Percentiles rank a stretch among this genome's conserved stretches.
phyloP scores from a whole-genome alignment of 106 monocot genomes.

The Platanthera zijinensis region DNA sequence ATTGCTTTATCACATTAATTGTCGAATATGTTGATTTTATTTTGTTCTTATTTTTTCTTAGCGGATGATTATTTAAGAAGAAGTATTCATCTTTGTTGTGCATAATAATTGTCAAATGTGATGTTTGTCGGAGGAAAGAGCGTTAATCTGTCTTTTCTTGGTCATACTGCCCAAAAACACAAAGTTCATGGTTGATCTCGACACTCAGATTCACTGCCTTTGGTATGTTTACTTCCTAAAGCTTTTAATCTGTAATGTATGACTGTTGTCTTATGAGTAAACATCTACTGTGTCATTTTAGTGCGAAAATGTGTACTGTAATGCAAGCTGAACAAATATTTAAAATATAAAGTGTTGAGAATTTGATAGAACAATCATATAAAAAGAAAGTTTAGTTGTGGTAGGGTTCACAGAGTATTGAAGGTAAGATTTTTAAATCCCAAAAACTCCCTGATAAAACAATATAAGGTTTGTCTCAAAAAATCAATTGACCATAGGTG shows the following conservation, averaged over 20 bases:
- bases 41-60: not conserved
- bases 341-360: not conserved
- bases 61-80: not conserved
- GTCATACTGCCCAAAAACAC: not conserved
- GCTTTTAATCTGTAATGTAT: not conserved
- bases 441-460: no score
- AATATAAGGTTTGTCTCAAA: no score
- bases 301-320: not conserved
- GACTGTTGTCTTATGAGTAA: not conserved
- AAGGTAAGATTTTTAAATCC: no score
- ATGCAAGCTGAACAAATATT: not conserved
- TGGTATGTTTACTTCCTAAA: conserved; percentile 12
- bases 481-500: no score
- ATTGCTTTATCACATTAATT: not conserved
- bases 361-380: no score
- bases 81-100: not conserved
- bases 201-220: conserved; percentile 30
- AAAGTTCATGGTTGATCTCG: conserved; percentile 29
- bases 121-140: not conserved
- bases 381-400: no score
- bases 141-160: not conserved
- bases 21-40: not conserved
- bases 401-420: no score
- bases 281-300: not conserved
- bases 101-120: not conserved